Percentiles rank a stretch among this genome's conserved stretches.
Conservation (phyloP, 2,329 filamentous ascomycete genomes). For the Westerdykella ornata region DNA sequence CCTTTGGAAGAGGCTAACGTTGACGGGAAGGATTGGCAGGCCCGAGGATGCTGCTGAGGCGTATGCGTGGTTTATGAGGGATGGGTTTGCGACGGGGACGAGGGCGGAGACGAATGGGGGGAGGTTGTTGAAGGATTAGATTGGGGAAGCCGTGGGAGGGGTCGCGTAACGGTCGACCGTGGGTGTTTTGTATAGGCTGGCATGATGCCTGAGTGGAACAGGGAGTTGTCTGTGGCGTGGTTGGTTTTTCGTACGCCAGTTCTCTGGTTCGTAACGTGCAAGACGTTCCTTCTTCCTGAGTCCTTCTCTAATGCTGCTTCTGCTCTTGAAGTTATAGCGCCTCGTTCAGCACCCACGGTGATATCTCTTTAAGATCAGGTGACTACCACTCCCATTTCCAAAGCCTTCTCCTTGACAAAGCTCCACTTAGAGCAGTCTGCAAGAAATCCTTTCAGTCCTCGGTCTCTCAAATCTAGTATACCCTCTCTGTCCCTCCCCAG, state of each 20-base stretch:
- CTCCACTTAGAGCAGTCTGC: slow-evolving; percentile 25
- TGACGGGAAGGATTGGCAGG: slow-evolving; percentile 20
- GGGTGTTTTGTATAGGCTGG: too few species aligned
- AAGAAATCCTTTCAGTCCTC: slow-evolving; percentile 22
- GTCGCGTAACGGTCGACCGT: too few species aligned
- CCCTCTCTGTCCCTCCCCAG: slow-evolving; percentile 10
- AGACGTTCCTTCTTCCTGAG: too few species aligned
- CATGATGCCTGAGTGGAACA: too few species aligned
- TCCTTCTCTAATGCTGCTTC: too few species aligned
- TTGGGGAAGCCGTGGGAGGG: background rate
- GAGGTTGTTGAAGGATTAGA: slow-evolving; percentile 16
- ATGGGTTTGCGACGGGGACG: slow-evolving; percentile 36
- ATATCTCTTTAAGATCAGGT: background rate
- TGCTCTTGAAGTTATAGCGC: too few species aligned
- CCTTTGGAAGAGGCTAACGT: slow-evolving; percentile 13
- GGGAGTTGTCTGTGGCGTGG: too few species aligned
- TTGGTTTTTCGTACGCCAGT: too few species aligned
- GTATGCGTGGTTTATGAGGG: slow-evolving; percentile 42
- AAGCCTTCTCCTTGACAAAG: slow-evolving; percentile 29
- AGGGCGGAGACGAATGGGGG: slow-evolving; percentile 36
- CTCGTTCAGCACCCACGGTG: background rate
- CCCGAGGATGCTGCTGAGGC: slow-evolving; percentile 40
- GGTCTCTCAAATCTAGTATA: slow-evolving; percentile 11
- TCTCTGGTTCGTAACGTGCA: too few species aligned
- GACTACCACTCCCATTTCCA: background rate